These are phyloP conservation scores for Coemansia sp. DNA, from an alignment of 192 early-diverging fungal species.

Conservation along the genomic window DNA sequence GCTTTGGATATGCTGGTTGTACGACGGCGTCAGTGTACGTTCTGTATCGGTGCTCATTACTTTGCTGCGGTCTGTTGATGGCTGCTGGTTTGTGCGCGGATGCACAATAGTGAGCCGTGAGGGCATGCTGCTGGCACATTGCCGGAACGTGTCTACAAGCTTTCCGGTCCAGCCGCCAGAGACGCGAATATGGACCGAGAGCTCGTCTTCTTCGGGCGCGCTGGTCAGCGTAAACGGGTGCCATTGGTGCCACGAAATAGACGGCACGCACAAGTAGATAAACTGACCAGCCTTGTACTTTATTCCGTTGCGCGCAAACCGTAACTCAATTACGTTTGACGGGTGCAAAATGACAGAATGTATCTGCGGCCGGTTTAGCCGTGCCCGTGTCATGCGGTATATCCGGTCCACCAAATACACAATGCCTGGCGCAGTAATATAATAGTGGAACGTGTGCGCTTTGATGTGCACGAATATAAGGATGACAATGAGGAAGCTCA, in stretches of 20 bases:
- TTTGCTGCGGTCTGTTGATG: background rate
- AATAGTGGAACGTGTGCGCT: slow-evolving; percentile 72
- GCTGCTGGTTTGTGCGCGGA: background rate
- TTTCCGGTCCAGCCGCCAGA: slow-evolving; percentile 69
- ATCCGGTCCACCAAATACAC: slow-evolving; percentile 68
- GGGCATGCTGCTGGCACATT: slow-evolving; percentile 5
- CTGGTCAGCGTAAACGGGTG: slow-evolving; percentile 84
- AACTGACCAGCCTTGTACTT: slow-evolving; percentile 68
- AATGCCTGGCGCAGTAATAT: slow-evolving; percentile 57
- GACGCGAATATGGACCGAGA: slow-evolving; percentile 71
- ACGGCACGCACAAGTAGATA: slow-evolving; percentile 69
- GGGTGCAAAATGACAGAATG: slow-evolving; percentile 80
- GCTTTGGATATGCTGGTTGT: background rate
- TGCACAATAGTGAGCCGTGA: background rate
- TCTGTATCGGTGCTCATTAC: slow-evolving; percentile 7
- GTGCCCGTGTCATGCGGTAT: slow-evolving; percentile 62
- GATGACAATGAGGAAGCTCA: slow-evolving; percentile 71
- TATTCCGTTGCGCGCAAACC: slow-evolving; percentile 62
- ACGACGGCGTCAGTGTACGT: slow-evolving; percentile 10
- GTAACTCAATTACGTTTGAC: slow-evolving; percentile 74
- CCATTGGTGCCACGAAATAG: slow-evolving; percentile 68
- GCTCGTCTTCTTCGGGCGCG: slow-evolving; percentile 71
- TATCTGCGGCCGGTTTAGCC: slow-evolving; percentile 60
- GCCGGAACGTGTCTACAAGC: slow-evolving; percentile 42
- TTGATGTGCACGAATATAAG: slow-evolving; percentile 67